These are phyloP conservation scores for Groenewaldozyma auringiensis DNA, from an alignment of 1,139 yeast species.

Conservation along the genomic window DNA sequence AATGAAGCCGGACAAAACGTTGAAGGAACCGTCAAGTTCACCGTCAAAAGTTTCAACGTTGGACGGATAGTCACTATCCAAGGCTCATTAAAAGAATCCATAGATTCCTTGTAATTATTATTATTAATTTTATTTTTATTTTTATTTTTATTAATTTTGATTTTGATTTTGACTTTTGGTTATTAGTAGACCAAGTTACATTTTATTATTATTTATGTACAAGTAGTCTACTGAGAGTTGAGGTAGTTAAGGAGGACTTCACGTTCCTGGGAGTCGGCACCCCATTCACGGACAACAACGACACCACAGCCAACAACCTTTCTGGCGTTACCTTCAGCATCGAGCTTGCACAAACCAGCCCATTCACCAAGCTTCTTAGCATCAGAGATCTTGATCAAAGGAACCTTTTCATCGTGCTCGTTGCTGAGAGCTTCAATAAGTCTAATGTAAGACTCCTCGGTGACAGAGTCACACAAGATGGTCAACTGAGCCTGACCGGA, in stretches of 20 bases:
- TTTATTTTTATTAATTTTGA: too few species aligned
- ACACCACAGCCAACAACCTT: slow-evolving; percentile 99
- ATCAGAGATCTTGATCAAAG: slow-evolving; percentile 98
- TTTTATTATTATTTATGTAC: too few species aligned
- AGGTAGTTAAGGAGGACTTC: slow-evolving; percentile 94
- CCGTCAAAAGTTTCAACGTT: slow-evolving; percentile 62
- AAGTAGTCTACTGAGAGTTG: slow-evolving; percentile 60
- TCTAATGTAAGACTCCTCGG: slow-evolving; percentile 95
- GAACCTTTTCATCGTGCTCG: slow-evolving; percentile 94
- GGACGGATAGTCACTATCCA: slow-evolving; percentile 80
- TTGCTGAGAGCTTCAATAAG: slow-evolving; percentile 99
- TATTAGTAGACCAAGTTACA: too few species aligned
- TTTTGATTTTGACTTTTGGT: too few species aligned
- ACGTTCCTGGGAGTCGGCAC: slow-evolving; percentile 99
- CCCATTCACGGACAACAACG: slow-evolving; percentile 99
- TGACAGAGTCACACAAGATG: slow-evolving; percentile 96
- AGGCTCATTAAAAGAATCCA: slow-evolving; percentile 49
- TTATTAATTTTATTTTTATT: too few species aligned
- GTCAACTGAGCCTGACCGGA: slow-evolving; percentile 97
- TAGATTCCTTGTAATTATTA: neutral
- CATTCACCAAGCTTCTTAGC: slow-evolving; percentile 99
- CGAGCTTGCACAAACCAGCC: slow-evolving; percentile 99
- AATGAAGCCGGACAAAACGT: slow-evolving; percentile 65
- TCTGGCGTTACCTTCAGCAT: slow-evolving; percentile 99
- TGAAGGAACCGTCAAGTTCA: slow-evolving; percentile 74